Percentiles rank a stretch among this genome's conserved stretches.
Evolutionary conservation across 2,329 filamentous ascomycete genomes (phyloP).

Genomic region (Dichotomopilus funicola): DNA sequence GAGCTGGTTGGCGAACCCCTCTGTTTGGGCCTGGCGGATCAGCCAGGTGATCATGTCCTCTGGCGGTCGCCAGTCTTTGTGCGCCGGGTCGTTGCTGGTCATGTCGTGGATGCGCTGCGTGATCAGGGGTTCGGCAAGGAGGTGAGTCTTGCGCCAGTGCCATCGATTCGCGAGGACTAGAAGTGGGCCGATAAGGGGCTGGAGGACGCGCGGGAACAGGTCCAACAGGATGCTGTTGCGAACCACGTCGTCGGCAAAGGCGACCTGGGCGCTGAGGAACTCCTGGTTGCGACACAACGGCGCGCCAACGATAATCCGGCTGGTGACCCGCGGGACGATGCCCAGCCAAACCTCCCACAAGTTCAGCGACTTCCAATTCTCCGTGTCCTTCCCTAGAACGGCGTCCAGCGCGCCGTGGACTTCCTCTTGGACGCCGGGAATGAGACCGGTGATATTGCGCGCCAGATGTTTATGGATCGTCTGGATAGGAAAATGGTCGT

Average conservation of each 20-base stretch:
- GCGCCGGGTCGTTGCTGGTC: constrained; percentile 32
- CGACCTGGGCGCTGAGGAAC: constrained; percentile 41
- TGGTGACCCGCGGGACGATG: constrained; percentile 39
- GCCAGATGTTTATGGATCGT: constrained; percentile 40
- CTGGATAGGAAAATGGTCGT: constrained; percentile 34
- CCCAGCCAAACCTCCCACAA: constrained; percentile 40
- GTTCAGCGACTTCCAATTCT: constrained; percentile 35
- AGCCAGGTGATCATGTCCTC: constrained; percentile 55
- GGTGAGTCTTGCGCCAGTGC: constrained; percentile 39
- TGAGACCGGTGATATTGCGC: constrained; percentile 33
- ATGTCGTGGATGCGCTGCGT: constrained; percentile 42
- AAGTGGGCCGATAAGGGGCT: constrained; percentile 43
- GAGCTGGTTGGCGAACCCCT: constrained; percentile 38
- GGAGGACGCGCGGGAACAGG: constrained; percentile 41
- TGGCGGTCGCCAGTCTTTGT: constrained; percentile 38
- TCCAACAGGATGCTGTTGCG: constrained; percentile 39
- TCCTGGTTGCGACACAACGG: constrained; percentile 35
- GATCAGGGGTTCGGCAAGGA: constrained; percentile 42
- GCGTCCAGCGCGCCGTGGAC: constrained; percentile 32
- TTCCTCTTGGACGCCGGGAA: constrained; percentile 38
- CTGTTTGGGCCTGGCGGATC: constrained; percentile 43
- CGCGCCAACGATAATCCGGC: constrained; percentile 37
- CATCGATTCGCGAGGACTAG: constrained; percentile 40
- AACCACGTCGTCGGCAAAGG: constrained; percentile 45
- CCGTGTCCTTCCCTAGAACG: constrained; percentile 30